These are phyloP conservation scores for Alternaria angustiovoidea DNA, from an alignment of 2,329 filamentous ascomycete species.

Conservation along the genomic window DNA sequence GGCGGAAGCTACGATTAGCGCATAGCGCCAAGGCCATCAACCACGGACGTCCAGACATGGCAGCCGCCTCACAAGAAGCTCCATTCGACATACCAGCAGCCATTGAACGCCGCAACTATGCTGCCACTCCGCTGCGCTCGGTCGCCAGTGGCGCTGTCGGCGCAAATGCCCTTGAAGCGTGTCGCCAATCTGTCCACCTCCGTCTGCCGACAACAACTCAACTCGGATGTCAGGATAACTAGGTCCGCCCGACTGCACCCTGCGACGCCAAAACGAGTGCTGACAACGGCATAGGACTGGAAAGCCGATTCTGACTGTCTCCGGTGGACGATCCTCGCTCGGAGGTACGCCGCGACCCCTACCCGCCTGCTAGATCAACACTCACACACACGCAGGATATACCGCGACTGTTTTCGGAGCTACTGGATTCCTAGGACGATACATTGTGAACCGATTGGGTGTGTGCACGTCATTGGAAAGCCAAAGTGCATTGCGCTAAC, in stretches of 20 bases:
- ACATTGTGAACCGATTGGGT: conserved; percentile 96
- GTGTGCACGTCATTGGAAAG: conserved; percentile 36
- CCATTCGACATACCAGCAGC: conserved; percentile 37
- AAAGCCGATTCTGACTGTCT: conserved; percentile 88
- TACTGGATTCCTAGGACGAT: conserved; percentile 92
- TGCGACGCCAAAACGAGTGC: conserved; percentile 3
- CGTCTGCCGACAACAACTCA: conserved; percentile 41
- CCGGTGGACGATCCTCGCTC: conserved; percentile 88
- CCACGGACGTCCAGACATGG: conserved; percentile 29
- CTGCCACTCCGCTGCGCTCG: conserved; percentile 52
- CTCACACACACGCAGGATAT: conserved; percentile 70
- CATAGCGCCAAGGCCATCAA: conserved; percentile 29
- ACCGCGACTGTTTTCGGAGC: conserved; percentile 98
- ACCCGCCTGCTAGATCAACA: conserved; percentile 11
- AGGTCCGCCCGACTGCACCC: conserved; percentile 36
- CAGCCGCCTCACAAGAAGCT: conserved; percentile 39
- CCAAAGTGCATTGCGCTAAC: conserved; percentile 25
- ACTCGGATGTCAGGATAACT: conserved; percentile 90
- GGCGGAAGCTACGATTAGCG: conserved; percentile 33
- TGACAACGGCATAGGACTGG: conserved; percentile 69
- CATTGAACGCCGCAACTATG: conserved; percentile 52
- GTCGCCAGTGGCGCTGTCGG: conserved; percentile 48
- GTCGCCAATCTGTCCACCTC: conserved; percentile 39
- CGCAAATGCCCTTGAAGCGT: conserved; percentile 40
- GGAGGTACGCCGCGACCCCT: conserved; percentile 69